Evolutionary conservation across 106 monocot species (phyloP), one percentile per base, ranked within the genome.

Genomic region (Dioscorea dumetorum): DNA sequence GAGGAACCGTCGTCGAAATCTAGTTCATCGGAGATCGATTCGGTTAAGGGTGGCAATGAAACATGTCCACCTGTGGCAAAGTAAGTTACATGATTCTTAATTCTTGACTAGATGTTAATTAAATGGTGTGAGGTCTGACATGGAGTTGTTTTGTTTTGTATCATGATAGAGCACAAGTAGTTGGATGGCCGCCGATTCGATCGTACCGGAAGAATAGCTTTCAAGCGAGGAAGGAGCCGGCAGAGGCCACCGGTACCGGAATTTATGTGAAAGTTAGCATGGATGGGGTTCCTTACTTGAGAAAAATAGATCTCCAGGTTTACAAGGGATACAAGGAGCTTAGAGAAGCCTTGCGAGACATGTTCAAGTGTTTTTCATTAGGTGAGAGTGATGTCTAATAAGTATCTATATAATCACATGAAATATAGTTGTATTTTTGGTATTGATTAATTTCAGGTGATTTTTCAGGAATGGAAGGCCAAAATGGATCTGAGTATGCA

Each of bases 111-210:
- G 41, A 41, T 41, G 28, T 28, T 28, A 28, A 28, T 28, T 28
- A 28, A 1, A 41, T 41, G 41, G 10, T 41, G 9, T 41, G 41
- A 41, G 6, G 10, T 41, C 41, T 41, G 41, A 41, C 10, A 41
- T 41, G 41, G 5, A 6, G 41, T 64, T 14, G 20, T 23, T 49
- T 16, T 64, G 15, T 70, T 28, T 28, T 28, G 28, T 28, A 28
- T 28, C 3, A 24, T 23, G 8, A 73, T 70, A 88, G 88, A 66
- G 84, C 88, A 51, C 84, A 88, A 33, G 84, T 88, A 14, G 88
- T 88, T 7, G 88, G 88, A 50, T 88, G 88, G 88, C 88, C 88
- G 24, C 88, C 88, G 35, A 79, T 84, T 12, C 70, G 88, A 17
- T 79, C 57, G 24, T 88, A 76, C 70, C 75, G 88, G 32, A 88